Percentiles rank a stretch among this genome's conserved stretches.
phyloP scores from a whole-genome alignment of 1,284 basidiomycete species.

The Tilletia horrida region DNA sequence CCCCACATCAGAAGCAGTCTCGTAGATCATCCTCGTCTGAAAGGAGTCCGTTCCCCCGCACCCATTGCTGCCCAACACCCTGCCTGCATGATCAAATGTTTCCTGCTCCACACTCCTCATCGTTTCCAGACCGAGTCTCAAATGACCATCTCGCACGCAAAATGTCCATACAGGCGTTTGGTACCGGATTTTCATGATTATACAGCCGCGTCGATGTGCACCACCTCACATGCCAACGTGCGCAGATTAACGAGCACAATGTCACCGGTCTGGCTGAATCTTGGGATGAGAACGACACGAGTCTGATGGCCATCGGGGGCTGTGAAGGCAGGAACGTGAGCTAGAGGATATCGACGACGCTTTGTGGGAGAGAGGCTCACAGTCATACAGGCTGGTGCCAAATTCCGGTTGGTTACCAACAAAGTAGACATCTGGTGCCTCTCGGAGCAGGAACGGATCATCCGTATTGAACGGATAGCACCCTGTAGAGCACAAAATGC shows the following conservation, averaged over 20 bases:
- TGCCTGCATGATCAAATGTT: no score
- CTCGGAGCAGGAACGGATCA: conserved; percentile 83
- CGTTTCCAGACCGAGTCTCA: no score
- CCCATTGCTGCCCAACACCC: no score
- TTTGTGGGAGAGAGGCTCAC: conserved; percentile 50
- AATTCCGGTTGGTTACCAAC: conserved; percentile 78
- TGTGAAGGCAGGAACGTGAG: neutral
- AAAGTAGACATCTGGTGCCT: conserved; percentile 83
- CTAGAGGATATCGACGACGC: conserved; percentile 5
- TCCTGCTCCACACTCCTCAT: no score
- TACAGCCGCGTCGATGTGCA: conserved; percentile 31
- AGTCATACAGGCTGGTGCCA: conserved; percentile 60
- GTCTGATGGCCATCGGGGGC: conserved; percentile 52
- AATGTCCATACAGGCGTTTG: no score
- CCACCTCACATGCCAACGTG: conserved; percentile 60
- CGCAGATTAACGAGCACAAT: conserved; percentile 66
- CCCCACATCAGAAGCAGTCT: no score
- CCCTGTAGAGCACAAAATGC: conserved; percentile 59
- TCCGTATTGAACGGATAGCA: conserved; percentile 85
- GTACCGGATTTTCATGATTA: neutral
- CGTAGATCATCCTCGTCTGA: no score
- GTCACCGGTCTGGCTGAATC: conserved; percentile 67
- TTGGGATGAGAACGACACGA: conserved; percentile 78
- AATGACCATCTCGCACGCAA: no score
- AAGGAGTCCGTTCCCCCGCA: no score